A percentile compares a stretch with the other conserved stretches of the same genome.
phyloP scores from a whole-genome alignment of 139 green algal species.

The Chara braunii region DNA sequence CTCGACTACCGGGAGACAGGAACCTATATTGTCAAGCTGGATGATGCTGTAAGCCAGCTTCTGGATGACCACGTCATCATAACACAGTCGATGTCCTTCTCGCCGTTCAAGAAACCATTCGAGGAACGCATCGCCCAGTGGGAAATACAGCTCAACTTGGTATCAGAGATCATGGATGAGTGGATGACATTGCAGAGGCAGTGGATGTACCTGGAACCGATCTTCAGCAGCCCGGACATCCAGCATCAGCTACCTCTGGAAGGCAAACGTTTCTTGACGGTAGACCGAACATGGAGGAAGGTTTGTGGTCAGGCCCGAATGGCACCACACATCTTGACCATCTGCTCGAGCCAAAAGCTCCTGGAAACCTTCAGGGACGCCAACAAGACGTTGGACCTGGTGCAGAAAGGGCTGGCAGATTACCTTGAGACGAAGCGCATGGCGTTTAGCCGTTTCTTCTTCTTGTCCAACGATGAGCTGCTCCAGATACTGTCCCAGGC shows the following conservation, averaged over 20 bases:
- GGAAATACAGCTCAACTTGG: slow-evolving; percentile 61
- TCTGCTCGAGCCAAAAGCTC: slow-evolving; percentile 37
- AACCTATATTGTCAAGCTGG: slow-evolving; percentile 74
- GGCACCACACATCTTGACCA: slow-evolving; percentile 23
- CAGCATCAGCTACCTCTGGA: slow-evolving; percentile 73
- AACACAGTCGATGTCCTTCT: slow-evolving; percentile 58
- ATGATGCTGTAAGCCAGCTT: slow-evolving; percentile 64
- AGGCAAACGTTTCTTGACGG: slow-evolving; percentile 65
- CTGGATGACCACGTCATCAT: slow-evolving; percentile 80
- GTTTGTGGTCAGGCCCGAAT: slow-evolving; percentile 46
- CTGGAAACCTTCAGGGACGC: slow-evolving; percentile 33
- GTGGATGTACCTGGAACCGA: slow-evolving; percentile 83
- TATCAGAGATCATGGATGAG: slow-evolving; percentile 68
- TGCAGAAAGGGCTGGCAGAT: slow-evolving; percentile 48
- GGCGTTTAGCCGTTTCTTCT: slow-evolving; percentile 57
- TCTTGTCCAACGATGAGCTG: slow-evolving; percentile 52
- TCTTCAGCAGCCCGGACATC: slow-evolving; percentile 74
- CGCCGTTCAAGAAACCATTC: slow-evolving; percentile 73
- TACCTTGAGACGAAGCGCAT: slow-evolving; percentile 63
- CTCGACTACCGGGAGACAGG: slow-evolving; percentile 66
- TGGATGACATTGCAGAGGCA: slow-evolving; percentile 63
- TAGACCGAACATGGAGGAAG: slow-evolving; percentile 70
- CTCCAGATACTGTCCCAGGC: slow-evolving; percentile 50
- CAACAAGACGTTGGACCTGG: slow-evolving; percentile 46
- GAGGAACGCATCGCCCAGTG: slow-evolving; percentile 66